Base-by-base conservation (phyloP, 805 yeast species). In the Ogataea sp. region DNA sequence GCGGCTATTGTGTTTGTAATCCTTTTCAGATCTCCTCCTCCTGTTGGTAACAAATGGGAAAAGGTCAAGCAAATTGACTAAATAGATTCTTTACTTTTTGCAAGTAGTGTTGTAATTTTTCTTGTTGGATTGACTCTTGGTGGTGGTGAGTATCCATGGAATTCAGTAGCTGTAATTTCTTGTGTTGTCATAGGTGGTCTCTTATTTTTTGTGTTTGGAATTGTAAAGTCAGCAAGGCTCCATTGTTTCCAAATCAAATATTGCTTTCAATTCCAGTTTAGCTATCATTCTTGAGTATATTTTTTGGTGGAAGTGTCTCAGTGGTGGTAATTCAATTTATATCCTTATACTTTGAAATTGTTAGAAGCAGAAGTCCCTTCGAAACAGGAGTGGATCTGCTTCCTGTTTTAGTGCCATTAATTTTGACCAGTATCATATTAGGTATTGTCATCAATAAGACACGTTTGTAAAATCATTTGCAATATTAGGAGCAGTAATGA, bases 121-220 rank as follows among this genome's bases (percentile, higher is more conserved):
- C 55, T 78, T 39, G 55, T 78, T 27, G 83, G 69, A 0, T 51
- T 78, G 28, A 68, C 80, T 0, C 70, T 77, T 47, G 83, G 83
- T n/a, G 81, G 80, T 3, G 54, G 58, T 30, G 61, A 69, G 25
- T 68, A 56, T 45, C 59, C 75, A 3, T 78, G 84, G 84, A 55
- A 58, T 4, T 69, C 79, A 1, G 75, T 73, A 17, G 68, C 73
- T 3, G 71, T 73, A 3, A 68, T 78, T 11, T 49, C 58, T 15
- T 67, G 71, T 36, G 67, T 78, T 40, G 57, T 72, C 6, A 27
- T 76, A 24, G 76, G 79, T 10, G 70, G 68, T 0, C 63, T 6
- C 47, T 64, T 15, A 48, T 39, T 0, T 73, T 73, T 38, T 47
- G 52, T 18, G 39, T 61, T 26, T 71, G 67, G 60, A 70, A 70